Conservation (phyloP, 352 stramenopile species). For the Phytophthora syringae region DNA sequence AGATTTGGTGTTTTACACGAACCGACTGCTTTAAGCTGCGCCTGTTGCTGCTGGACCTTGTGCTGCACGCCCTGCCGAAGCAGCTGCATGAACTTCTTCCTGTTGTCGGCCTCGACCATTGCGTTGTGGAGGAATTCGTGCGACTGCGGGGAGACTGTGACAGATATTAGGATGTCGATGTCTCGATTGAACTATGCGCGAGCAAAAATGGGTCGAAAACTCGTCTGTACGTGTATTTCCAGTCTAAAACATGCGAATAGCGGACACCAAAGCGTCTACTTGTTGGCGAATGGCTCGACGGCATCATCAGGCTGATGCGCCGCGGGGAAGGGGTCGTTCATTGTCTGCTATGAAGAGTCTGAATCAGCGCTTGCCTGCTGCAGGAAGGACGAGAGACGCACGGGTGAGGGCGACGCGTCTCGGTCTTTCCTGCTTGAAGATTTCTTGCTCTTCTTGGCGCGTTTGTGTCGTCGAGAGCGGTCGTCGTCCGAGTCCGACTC, state of each 20-base stretch:
- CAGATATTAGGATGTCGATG: conserved; percentile 13
- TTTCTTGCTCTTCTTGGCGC: conserved; percentile 52
- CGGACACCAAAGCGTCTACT: background rate
- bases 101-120: conserved; percentile 35
- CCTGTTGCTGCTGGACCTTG: conserved; percentile 46
- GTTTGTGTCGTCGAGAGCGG: conserved; percentile 40
- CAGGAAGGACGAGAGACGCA: conserved; percentile 94
- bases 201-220: conserved; percentile 26
- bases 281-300: background rate
- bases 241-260: conserved; percentile 19
- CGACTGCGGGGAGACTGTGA: conserved; percentile 9
- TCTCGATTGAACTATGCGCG: conserved; percentile 25
- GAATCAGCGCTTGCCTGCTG: conserved; percentile 51
- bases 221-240: conserved; percentile 17
- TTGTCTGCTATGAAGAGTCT: conserved; percentile 27
- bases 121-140: conserved; percentile 4
- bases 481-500: conserved; percentile 39
- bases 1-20: conserved; percentile 8
- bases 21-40: conserved; percentile 17
- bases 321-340: background rate
- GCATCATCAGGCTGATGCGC: too few species aligned
- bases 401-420: conserved; percentile 60
- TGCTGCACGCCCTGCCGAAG: conserved; percentile 67
- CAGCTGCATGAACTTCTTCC: conserved; percentile 58
- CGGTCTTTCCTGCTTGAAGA: conserved; percentile 44